phyloP scores from a whole-genome alignment of 257 asterid species.

The Plectranthus barbatus region DNA sequence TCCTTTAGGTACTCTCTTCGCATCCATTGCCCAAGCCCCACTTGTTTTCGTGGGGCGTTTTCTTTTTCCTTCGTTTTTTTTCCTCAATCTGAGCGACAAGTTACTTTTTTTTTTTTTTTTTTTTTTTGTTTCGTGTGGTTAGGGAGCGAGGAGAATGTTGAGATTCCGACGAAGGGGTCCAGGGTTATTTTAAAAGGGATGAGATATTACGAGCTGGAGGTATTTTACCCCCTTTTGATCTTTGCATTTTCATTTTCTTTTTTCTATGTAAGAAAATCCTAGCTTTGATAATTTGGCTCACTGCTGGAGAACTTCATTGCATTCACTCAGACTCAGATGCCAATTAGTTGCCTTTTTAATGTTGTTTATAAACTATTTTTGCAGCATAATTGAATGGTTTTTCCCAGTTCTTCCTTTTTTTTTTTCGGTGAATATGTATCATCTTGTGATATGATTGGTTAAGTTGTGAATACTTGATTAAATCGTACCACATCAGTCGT shows the following conservation, averaged over 20 bases:
- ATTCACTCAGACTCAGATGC: not conserved
- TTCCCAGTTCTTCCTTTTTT: not conserved
- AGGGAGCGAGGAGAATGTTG: slow-evolving; percentile 28
- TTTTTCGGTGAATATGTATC: not conserved
- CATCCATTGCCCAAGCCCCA: not conserved
- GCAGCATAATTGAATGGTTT: not conserved
- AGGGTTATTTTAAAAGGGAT: slow-evolving; percentile 76
- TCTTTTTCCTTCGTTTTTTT: not conserved
- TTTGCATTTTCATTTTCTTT: no score
- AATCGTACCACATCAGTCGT: no score
- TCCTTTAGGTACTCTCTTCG: slow-evolving; percentile 6
- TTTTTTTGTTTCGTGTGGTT: not conserved
- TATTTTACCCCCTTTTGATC: not conserved
- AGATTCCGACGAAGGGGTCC: slow-evolving; percentile 28
- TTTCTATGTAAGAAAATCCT: not conserved
- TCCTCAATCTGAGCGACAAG: not conserved
- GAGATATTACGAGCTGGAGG: slow-evolving; percentile 79
- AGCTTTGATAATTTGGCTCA: not conserved
- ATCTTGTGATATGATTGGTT: not conserved
- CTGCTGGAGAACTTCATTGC: not conserved
- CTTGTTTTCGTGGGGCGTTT: not conserved
- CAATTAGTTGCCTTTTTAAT: not conserved
- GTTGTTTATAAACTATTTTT: not conserved
- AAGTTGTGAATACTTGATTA: not conserved
- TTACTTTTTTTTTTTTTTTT: no score